These are phyloP conservation scores for Alternaria ventricosa DNA, from an alignment of 2,329 filamentous ascomycete species.

Conservation along the genomic window DNA sequence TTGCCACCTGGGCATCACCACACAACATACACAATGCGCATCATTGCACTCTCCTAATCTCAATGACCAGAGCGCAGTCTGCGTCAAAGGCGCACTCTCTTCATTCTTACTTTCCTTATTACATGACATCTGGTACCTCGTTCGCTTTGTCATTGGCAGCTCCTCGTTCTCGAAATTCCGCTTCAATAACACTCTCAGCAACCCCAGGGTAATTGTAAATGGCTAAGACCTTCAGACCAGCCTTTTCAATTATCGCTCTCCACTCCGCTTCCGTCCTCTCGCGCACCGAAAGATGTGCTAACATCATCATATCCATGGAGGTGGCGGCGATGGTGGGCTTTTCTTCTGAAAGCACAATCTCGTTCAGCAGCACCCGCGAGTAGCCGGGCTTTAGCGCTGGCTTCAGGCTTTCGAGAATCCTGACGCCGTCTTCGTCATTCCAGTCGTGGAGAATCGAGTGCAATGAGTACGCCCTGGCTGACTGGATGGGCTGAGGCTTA, in stretches of 20 bases:
- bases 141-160: background rate
- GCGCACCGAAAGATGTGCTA: constrained; percentile 13
- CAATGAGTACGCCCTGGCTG: constrained; percentile 35
- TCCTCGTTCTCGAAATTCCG: constrained; percentile 1
- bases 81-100: background rate
- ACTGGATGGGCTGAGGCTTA: constrained; percentile 55
- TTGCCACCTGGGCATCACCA: background rate
- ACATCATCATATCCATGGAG: constrained; percentile 25
- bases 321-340: constrained; percentile 10
- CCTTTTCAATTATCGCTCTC: constrained; percentile 11
- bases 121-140: background rate
- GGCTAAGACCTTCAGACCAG: constrained; percentile 9
- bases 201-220: constrained; percentile 19
- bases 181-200: constrained; percentile 25
- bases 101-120: background rate
- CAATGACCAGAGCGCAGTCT: background rate
- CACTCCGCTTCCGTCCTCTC: constrained; percentile 19
- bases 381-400: constrained; percentile 24
- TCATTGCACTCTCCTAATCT: background rate
- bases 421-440: constrained; percentile 21
- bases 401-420: constrained; percentile 22
- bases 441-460: constrained; percentile 32
- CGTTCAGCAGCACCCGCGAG: constrained; percentile 22
- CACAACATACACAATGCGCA: background rate
- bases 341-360: constrained; percentile 19